These are phyloP conservation scores for Panaeolus cyanescens DNA, from an alignment of 768 basidiomycete species.

Conservation along the genomic window DNA sequence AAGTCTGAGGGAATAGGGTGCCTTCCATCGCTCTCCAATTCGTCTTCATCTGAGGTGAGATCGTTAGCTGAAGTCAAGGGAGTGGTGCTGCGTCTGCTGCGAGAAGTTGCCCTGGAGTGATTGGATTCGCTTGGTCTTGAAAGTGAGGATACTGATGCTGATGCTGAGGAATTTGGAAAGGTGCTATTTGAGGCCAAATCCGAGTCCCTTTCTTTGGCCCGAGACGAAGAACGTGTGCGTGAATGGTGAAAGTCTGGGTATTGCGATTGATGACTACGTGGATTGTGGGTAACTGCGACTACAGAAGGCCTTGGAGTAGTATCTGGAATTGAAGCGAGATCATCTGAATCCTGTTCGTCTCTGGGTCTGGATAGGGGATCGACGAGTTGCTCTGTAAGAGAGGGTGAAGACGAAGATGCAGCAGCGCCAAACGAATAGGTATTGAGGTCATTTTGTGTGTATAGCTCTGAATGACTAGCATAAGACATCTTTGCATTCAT, in stretches of 20 bases:
- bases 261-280: slow-evolving; percentile 35
- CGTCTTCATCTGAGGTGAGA: slow-evolving; percentile 37
- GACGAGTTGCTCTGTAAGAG: slow-evolving; percentile 22
- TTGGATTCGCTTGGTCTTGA: slow-evolving; percentile 31
- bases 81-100: slow-evolving; percentile 29
- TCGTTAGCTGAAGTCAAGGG: slow-evolving; percentile 36
- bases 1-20: slow-evolving; percentile 30
- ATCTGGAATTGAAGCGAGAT: slow-evolving; percentile 35
- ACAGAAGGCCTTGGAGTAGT: slow-evolving; percentile 55
- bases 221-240: slow-evolving; percentile 12
- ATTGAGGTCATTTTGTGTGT: slow-evolving; percentile 44
- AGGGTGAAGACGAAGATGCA: slow-evolving; percentile 28
- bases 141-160: slow-evolving; percentile 47
- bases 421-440: slow-evolving; percentile 52
- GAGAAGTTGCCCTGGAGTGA: slow-evolving; percentile 21
- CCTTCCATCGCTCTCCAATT: slow-evolving; percentile 31
- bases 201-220: slow-evolving; percentile 12
- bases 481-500: slow-evolving; percentile 14
- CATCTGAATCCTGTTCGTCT: slow-evolving; percentile 40
- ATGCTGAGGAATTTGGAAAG: slow-evolving; percentile 47
- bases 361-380: slow-evolving; percentile 37
- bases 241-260: not conserved
- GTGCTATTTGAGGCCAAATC: slow-evolving; percentile 41
- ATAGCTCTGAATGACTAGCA: slow-evolving; percentile 30
- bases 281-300: slow-evolving; percentile 26